phyloP scores from a whole-genome alignment of 2,329 filamentous ascomycete species.

The Acrocalymma vagum region DNA sequence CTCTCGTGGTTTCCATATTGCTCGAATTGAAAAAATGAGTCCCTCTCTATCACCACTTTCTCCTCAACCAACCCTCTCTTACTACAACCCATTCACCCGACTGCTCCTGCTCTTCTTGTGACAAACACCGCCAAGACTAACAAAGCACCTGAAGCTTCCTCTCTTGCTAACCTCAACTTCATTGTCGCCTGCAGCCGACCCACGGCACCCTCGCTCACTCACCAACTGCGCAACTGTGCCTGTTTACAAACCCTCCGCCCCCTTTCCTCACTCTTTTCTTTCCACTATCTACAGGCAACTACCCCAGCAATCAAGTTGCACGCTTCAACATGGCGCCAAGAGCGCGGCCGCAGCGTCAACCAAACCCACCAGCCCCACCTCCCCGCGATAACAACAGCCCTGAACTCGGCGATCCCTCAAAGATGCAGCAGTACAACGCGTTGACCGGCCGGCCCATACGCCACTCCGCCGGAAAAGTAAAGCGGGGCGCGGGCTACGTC shows the following conservation, averaged over 20 bases:
- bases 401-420: constrained; percentile 39
- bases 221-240: constrained; percentile 1
- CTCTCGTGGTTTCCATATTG: no score
- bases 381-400: constrained; percentile 25
- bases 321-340: constrained; percentile 14
- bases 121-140: constrained; percentile 15
- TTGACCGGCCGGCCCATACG: constrained; percentile 55
- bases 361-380: constrained; percentile 3
- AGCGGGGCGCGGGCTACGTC: constrained; percentile 47
- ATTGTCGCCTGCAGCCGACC: no score
- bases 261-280: constrained; percentile 3
- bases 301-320: background rate
- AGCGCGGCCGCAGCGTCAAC: background rate
- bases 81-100: background rate
- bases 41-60: constrained; percentile 3
- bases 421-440: constrained; percentile 45
- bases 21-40: constrained; percentile 10
- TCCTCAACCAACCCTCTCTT: constrained; percentile 1
- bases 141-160: no score
- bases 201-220: constrained; percentile 9
- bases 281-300: background rate
- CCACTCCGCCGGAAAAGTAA: constrained; percentile 46
- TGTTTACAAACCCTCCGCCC: background rate
- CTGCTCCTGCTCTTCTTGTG: constrained; percentile 4
- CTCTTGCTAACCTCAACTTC: no score